A percentile compares a stretch with the other conserved stretches of the same genome.
Conservation (phyloP, 1,284 basidiomycete genomes). For the Ceratobasidium sp. region DNA sequence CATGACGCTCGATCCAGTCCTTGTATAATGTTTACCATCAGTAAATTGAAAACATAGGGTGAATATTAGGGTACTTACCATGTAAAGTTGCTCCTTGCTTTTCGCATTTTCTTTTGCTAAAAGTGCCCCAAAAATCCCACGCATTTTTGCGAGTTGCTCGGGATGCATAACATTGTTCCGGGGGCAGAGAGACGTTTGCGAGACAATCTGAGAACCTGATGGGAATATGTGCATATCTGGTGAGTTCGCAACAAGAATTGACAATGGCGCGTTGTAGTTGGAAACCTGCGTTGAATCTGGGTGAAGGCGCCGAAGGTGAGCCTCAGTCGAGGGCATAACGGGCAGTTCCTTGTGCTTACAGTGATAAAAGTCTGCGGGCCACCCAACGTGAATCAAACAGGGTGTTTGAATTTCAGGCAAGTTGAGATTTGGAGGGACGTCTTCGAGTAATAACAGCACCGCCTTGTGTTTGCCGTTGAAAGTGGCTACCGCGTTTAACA, state of each 20-base stretch:
- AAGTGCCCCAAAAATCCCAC: not conserved
- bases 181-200: not conserved
- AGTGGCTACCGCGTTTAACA: not conserved
- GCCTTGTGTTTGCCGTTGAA: not conserved
- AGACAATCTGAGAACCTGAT: not conserved
- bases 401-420: too few species aligned
- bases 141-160: not conserved
- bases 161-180: not conserved
- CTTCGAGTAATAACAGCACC: not conserved
- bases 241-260: not conserved
- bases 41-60: not conserved
- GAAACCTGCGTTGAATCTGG: not conserved
- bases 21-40: not conserved
- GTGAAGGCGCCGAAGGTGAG: not conserved
- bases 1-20: constrained; percentile 24
- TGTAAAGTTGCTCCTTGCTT: not conserved
- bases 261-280: not conserved
- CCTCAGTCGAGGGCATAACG: not conserved
- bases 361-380: not conserved
- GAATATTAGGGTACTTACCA: not conserved
- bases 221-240: constrained; percentile 1
- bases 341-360: constrained; percentile 1
- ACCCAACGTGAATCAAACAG: constrained; percentile 17
- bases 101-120: not conserved
- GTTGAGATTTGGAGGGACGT: too few species aligned